Percentiles rank a stretch among this genome's conserved stretches.
phyloP scores from a whole-genome alignment of 305 asterid species.

The Fraxinus ornus region DNA sequence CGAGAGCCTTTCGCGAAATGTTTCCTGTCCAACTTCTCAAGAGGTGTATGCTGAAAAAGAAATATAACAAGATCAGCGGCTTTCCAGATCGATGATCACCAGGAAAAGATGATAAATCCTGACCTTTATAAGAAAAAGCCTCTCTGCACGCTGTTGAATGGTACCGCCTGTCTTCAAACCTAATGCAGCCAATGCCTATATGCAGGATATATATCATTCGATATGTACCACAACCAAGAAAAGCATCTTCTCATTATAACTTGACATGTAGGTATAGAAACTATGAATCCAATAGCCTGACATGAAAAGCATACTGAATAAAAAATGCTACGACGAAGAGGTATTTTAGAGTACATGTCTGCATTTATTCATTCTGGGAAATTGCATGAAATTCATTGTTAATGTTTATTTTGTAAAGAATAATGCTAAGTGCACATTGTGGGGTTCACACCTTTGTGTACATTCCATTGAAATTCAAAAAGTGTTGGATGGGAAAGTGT shows the following conservation, averaged over 20 bases:
- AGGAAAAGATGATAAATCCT: constrained; percentile 13
- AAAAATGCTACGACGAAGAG: background rate
- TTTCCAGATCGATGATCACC: background rate
- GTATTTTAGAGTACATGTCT: background rate
- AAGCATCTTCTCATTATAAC: no score
- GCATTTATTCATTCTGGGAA: background rate
- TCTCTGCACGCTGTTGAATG: constrained; percentile 87
- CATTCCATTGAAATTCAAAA: no score
- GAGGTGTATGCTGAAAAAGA: constrained; percentile 67
- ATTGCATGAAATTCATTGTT: constrained; percentile 5
- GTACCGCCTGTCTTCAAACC: constrained; percentile 80
- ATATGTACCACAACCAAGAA: no score
- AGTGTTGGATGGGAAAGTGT: no score
- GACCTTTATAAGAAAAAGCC: constrained; percentile 91
- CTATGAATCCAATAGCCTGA: no score
- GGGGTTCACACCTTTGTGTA: no score
- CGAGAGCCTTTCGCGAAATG: constrained; percentile 76
- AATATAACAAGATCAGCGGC: constrained; percentile 26
- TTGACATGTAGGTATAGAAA: no score
- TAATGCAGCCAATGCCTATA: no score
- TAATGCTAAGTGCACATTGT: no score
- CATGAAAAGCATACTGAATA: background rate
- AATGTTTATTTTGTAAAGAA: constrained; percentile 4
- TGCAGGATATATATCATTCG: no score
- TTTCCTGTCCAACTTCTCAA: constrained; percentile 76